A percentile compares a stretch with the other conserved stretches of the same genome.
These are phyloP conservation scores for Mycena crocata DNA, from an alignment of 768 basidiomycete species.

Conservation along the genomic window DNA sequence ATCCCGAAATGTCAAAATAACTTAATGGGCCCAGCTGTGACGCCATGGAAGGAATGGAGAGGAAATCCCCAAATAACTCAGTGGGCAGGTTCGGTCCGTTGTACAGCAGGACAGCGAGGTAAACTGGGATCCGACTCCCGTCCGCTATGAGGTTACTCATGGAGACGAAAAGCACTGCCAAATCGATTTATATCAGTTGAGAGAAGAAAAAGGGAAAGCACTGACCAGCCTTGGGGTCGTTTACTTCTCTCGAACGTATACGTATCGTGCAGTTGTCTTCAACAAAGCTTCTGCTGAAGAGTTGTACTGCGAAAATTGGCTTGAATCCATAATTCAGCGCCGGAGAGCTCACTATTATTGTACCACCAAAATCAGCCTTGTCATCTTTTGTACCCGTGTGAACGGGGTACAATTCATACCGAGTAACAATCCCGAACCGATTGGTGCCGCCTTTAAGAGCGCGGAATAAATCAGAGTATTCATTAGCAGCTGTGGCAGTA, in stretches of 20 bases:
- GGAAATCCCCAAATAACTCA: constrained; percentile 52
- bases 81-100: constrained; percentile 48
- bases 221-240: constrained; percentile 54
- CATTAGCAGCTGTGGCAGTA: constrained; percentile 54
- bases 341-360: constrained; percentile 45
- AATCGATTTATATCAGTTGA: neutral
- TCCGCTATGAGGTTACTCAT: constrained; percentile 38
- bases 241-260: constrained; percentile 47
- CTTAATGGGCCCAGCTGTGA: constrained; percentile 45
- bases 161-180: constrained; percentile 41
- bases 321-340: neutral
- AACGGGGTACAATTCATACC: constrained; percentile 53
- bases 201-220: constrained; percentile 1
- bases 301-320: constrained; percentile 26
- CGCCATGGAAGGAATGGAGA: constrained; percentile 48
- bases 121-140: constrained; percentile 37
- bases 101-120: constrained; percentile 49
- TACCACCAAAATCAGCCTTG: constrained; percentile 53
- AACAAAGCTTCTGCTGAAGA: constrained; percentile 52
- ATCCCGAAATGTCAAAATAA: constrained; percentile 51
- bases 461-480: constrained; percentile 56
- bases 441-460: constrained; percentile 60
- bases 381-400: constrained; percentile 52
- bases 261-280: constrained; percentile 50
- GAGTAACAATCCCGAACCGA: constrained; percentile 58